These are phyloP conservation scores for Penicillium argentinense DNA, from an alignment of 495 filamentous ascomycete species.

Conservation along the genomic window DNA sequence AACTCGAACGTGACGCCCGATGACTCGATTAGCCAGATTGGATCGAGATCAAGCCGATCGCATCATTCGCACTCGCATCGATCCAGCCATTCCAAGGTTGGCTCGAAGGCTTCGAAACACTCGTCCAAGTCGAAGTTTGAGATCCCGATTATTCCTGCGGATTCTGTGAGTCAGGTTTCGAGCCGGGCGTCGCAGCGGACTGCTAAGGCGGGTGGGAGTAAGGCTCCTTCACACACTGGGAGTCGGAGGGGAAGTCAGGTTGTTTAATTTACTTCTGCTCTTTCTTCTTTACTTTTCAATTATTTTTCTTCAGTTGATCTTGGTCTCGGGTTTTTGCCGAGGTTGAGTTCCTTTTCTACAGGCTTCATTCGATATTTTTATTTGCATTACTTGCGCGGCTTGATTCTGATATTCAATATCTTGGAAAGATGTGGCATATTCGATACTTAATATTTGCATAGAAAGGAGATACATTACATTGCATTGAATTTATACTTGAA, in stretches of 20 bases:
- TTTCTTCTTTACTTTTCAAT: conserved; percentile 4
- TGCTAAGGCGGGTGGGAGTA: conserved; percentile 34
- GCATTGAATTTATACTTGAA: no score
- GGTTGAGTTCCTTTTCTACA: neutral
- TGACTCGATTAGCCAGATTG: conserved; percentile 42
- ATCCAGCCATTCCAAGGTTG: conserved; percentile 30
- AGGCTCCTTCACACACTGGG: conserved; percentile 26
- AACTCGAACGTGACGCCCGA: conserved; percentile 35
- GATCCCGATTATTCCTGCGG: conserved; percentile 55
- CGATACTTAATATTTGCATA: no score
- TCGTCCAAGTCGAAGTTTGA: conserved; percentile 33
- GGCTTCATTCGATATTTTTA: no score
- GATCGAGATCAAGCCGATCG: conserved; percentile 20
- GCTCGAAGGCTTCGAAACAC: conserved; percentile 24
- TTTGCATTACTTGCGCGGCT: neutral
- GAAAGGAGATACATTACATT: no score
- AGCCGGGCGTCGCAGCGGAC: conserved; percentile 39
- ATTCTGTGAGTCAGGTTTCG: conserved; percentile 66
- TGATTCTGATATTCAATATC: no score
- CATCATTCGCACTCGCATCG: conserved; percentile 25
- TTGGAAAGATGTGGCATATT: no score
- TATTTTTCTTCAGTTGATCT: neutral
- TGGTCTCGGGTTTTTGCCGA: neutral
- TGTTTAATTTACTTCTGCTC: conserved; percentile 6
- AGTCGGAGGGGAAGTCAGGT: conserved; percentile 37